phyloP scores from a whole-genome alignment of 306 rosid genomes.

The Erythrophleum fordii region DNA sequence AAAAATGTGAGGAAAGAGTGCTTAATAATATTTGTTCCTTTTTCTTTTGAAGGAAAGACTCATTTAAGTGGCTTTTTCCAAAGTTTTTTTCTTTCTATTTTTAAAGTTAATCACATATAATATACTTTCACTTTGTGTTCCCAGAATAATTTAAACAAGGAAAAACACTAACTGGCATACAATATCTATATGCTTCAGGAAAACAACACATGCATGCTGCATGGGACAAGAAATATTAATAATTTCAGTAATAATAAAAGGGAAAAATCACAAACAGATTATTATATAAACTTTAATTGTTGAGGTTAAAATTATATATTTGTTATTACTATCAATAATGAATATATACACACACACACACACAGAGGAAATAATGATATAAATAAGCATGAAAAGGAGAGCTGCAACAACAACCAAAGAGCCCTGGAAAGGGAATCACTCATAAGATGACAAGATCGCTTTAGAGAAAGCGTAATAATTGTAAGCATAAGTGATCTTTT shows the following conservation, averaged over 20 bases:
- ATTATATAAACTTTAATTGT: background rate
- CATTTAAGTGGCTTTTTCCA: background rate
- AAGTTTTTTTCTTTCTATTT: background rate
- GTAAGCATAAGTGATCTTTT: conserved; percentile 11
- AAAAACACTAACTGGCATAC: background rate
- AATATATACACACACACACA: background rate
- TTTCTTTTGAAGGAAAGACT: conserved; percentile 37
- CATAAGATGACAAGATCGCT: conserved; percentile 10
- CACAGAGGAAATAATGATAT: background rate
- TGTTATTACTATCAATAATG: background rate
- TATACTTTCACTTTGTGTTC: background rate
- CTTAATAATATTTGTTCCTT: conserved; percentile 33
- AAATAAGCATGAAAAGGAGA: background rate
- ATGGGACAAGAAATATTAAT: background rate
- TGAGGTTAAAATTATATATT: background rate
- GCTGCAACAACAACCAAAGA: conserved; percentile 14
- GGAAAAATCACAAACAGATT: background rate
- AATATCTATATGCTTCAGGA: conserved; percentile 5
- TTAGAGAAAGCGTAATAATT: conserved; percentile 32
- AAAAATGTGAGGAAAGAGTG: conserved; percentile 23
- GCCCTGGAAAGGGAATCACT: conserved; percentile 19
- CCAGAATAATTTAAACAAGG: background rate
- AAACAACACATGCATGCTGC: conserved; percentile 3
- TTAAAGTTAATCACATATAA: background rate
- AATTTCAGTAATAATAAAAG: background rate